Evolutionary conservation across 2,329 filamentous ascomycete genomes (phyloP).

Genomic region (Fusarium goolgardi): DNA sequence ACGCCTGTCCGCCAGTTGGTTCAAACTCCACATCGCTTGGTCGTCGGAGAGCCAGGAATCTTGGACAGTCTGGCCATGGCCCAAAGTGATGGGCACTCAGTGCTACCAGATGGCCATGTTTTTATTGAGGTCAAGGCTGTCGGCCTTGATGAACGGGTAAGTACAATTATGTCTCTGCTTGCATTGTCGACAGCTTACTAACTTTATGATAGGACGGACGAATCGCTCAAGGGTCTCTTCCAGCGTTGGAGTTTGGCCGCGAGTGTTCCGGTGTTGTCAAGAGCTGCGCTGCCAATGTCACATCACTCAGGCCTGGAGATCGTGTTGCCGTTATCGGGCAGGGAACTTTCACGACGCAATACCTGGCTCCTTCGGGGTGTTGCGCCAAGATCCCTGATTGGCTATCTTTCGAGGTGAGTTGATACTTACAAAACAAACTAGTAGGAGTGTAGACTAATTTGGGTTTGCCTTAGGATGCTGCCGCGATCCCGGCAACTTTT

Average conservation of each 20-base stretch:
- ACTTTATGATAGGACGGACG: constrained; percentile 26
- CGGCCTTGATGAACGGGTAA: constrained; percentile 39
- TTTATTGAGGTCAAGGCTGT: constrained; percentile 40
- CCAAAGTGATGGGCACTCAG: constrained; percentile 11
- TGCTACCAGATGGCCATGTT: constrained; percentile 32
- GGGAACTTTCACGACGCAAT: constrained; percentile 38
- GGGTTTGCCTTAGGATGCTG: constrained; percentile 22
- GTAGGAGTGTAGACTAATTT: constrained; percentile 1
- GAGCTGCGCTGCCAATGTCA: constrained; percentile 29
- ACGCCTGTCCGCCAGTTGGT: constrained; percentile 18
- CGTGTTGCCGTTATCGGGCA: constrained; percentile 40
- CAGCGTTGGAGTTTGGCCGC: constrained; percentile 36
- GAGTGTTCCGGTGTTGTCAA: constrained; percentile 38
- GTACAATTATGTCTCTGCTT: neutral
- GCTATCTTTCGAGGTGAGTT: constrained; percentile 41
- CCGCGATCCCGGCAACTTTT: constrained; percentile 34
- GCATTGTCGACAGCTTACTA: constrained; percentile 3
- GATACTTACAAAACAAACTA: neutral
- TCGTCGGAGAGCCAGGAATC: constrained; percentile 40
- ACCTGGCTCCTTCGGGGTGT: constrained; percentile 31
- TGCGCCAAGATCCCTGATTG: constrained; percentile 40
- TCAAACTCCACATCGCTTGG: constrained; percentile 27
- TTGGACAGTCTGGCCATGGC: constrained; percentile 39
- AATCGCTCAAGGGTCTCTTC: constrained; percentile 39
- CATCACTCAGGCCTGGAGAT: constrained; percentile 31